Base-by-base conservation (phyloP, 441 rosid genomes). In the Manihot esculenta region DNA sequence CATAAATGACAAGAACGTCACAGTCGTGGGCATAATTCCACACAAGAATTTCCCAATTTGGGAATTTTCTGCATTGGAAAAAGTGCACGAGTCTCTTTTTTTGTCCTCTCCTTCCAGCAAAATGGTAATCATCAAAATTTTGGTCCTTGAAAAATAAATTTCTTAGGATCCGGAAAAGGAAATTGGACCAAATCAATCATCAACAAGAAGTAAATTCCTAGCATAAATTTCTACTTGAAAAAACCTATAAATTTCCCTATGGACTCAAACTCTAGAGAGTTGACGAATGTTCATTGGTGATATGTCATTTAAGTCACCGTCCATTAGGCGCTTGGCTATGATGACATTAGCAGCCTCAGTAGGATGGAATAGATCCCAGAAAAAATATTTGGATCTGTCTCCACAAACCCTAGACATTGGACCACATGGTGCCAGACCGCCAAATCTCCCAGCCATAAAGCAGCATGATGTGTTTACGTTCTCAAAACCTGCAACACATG, bases 281-380 rank as follows among this genome's bases (percentile, higher is more conserved):
- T 83, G 85, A 59, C 82, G 80, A 55, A 92, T 59, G 73, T 92
- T 92, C 35, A 81, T 59, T 0, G 96, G 94, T 1, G 72, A 79
- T 48, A 90, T 82, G 71, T 86, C 90, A 5, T 50, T 44, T 6
- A 74, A 41, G 57, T 74, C 80, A 0, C 96, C 96, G 13, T 89
- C 85, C 48, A 86, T 38, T 2, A 92, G 77, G n/a, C 85, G 89
- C 44, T 79, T 72, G 0, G 93, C 91, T 1, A 90, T 79, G 62
- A 92, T 72, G 54, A 64, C 10, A 51, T 88, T 87, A 17, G 94
- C 57, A 63, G 96, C 83, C 44, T 92, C 94, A 0, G 96, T 71
- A 4, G 93, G 94, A 85, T 92, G 96, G 76, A 66, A 90, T 1
- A 93, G 88, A 80, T 92, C 97, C 97, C 97, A 90, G 78, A 92